Conservation (phyloP, 306 rosid species). For the Sicyos edulis region DNA sequence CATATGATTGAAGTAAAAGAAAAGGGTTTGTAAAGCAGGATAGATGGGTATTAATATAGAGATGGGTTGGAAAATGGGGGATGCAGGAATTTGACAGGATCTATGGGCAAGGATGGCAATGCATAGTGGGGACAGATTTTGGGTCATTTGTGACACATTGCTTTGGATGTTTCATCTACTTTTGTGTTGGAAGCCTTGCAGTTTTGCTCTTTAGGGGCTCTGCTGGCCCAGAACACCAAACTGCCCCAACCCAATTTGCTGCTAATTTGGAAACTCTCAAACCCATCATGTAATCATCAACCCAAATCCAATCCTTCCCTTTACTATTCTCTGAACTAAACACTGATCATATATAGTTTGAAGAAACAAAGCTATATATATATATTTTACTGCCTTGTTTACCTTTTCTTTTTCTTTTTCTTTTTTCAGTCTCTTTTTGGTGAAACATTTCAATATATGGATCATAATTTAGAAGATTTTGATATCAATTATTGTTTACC, state of each 20-base stretch:
- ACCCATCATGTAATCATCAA: not conserved
- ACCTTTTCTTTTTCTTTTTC: too few species aligned
- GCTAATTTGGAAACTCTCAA: conserved; percentile 30
- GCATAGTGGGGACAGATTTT: conserved; percentile 86
- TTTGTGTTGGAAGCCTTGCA: conserved; percentile 62
- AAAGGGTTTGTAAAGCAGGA: too few species aligned
- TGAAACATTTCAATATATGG: too few species aligned
- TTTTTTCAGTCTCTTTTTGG: not conserved
- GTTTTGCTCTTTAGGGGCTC: conserved; percentile 75
- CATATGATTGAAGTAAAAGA: too few species aligned
- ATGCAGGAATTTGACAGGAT: conserved; percentile 62
- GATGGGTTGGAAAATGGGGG: not conserved
- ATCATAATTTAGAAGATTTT: not conserved
- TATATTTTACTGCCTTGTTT: too few species aligned
- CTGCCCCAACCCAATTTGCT: conserved; percentile 42
- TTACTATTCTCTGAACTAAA: not conserved
- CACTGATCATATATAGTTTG: not conserved
- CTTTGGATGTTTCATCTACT: conserved; percentile 69
- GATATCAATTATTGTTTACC: too few species aligned
- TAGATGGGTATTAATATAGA: not conserved
- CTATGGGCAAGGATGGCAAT: conserved; percentile 82
- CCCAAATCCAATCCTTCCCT: not conserved
- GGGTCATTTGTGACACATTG: conserved; percentile 89
- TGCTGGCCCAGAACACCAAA: conserved; percentile 30
- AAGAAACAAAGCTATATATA: not conserved